Base-by-base conservation (phyloP, 1,284 basidiomycete genomes). In the Cryptococcus sp. region DNA sequence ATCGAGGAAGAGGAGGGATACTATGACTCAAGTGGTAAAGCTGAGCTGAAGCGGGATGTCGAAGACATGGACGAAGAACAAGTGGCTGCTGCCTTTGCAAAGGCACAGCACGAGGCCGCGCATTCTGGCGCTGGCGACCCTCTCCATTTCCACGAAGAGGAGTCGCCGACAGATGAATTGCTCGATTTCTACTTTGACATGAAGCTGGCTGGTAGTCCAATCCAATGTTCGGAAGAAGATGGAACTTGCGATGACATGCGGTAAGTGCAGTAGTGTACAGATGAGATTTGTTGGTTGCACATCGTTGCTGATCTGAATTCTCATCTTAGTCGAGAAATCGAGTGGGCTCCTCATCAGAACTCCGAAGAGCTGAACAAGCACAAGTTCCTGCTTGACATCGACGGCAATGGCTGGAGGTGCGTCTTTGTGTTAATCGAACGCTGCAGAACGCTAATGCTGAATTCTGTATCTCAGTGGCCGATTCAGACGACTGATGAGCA, bases 321-420 rank as follows among this genome's bases (percentile, higher is more conserved):
- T 40, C 25, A 43, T 29, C 11, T 13, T 58, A 77, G 74, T 40
- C 39, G 55, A 19, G 72, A 74, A 52, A 71, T 78, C 41, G 50
- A 68, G 1, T 77, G 70, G 61, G 75, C 72, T 1, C 62, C 59
- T 1, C 63, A 56, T 46, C 74, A 77, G 52, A 41, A 51, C 2
- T 44, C 67, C 2, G 61, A 67, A 17, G 61, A 65, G n/a, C 46
- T 74, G 46, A 72, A 73, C 54, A 54, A 71, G 57, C 73, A 80
- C 69, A 80, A 80, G 61, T 80, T 78, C 67, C 54, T 80, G 49
- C 71, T 81, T 15, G 80, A 81, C 57, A 78, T 81, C 19, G 80
- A 81, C 59, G 79, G 81, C 1, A 81, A 81, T 62, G 78, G 76
- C 2, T 80, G 78, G 79, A 75, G 70, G 72, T 71, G 58, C 58